Evolutionary conservation across 2,329 filamentous ascomycete genomes (phyloP).

Genomic region (Fusarium nurragi): DNA sequence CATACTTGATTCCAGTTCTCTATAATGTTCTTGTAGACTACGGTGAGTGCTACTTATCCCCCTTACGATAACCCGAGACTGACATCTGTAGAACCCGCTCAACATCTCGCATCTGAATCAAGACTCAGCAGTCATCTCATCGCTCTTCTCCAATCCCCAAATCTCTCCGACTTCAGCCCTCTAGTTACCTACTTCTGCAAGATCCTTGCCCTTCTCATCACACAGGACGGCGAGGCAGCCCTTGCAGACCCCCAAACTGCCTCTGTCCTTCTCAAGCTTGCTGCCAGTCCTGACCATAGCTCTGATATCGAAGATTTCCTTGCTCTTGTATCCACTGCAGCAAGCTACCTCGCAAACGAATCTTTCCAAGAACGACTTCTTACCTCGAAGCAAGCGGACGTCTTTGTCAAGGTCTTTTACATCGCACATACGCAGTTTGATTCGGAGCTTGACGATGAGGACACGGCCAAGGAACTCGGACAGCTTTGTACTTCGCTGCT

Average conservation of each 20-base stretch:
- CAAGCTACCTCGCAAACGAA: constrained; percentile 65
- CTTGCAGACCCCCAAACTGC: constrained; percentile 59
- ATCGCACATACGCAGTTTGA: constrained; percentile 58
- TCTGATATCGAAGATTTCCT: constrained; percentile 66
- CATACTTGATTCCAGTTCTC: constrained; percentile 66
- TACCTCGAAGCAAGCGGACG: constrained; percentile 48
- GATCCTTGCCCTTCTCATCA: constrained; percentile 63
- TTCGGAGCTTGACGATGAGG: constrained; percentile 56
- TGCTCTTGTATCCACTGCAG: constrained; percentile 60
- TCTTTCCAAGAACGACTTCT: constrained; percentile 62
- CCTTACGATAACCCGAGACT: not conserved
- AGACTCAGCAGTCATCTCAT: constrained; percentile 61
- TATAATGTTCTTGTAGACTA: constrained; percentile 73
- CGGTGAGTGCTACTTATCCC: constrained; percentile 52
- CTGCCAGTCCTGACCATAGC: constrained; percentile 51
- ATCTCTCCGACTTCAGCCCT: constrained; percentile 52
- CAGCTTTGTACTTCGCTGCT: constrained; percentile 62
- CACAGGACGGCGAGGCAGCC: constrained; percentile 60
- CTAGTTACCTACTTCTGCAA: constrained; percentile 65
- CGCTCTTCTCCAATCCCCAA: constrained; percentile 58
- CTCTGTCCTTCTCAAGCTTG: constrained; percentile 60
- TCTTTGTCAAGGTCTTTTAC: constrained; percentile 60
- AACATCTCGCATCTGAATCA: constrained; percentile 63
- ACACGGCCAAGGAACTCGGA: constrained; percentile 56
- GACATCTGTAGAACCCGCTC: constrained; percentile 61